These are phyloP conservation scores for Hortaea sp. DNA, from an alignment of 2,329 filamentous ascomycete species.

Conservation along the genomic window DNA sequence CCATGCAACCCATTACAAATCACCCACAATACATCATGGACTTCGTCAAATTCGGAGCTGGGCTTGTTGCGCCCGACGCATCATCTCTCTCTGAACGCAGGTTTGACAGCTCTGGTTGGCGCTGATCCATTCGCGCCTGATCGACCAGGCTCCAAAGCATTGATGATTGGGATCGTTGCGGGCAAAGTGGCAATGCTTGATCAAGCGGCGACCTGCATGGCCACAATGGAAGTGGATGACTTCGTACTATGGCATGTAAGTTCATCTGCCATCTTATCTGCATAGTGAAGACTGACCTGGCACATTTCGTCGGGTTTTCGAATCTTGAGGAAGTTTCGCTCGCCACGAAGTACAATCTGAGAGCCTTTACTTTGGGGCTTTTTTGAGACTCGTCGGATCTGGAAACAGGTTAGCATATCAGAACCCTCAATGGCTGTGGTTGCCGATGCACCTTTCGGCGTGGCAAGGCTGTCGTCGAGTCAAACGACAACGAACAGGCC, in stretches of 20 bases:
- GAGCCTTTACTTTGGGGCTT: too few species aligned
- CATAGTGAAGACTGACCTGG: conserved; percentile 11
- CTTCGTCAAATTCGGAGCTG: conserved; percentile 8
- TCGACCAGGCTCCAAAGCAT: conserved; percentile 57
- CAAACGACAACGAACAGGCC: conserved; percentile 1
- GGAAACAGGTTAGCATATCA: too few species aligned
- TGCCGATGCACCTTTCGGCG: too few species aligned
- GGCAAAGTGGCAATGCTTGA: conserved; percentile 64
- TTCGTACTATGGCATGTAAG: conserved; percentile 47
- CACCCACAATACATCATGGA: not conserved
- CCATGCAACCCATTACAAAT: conserved; percentile 1
- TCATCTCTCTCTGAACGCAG: conserved; percentile 19
- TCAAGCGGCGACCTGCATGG: conserved; percentile 50
- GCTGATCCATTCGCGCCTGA: conserved; percentile 49
- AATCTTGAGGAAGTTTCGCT: too few species aligned
- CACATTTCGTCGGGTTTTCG: conserved; percentile 11
- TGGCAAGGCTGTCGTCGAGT: too few species aligned
- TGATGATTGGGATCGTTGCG: conserved; percentile 61
- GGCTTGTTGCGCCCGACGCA: conserved; percentile 17
- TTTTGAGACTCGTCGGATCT: too few species aligned
- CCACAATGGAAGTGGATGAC: conserved; percentile 57
- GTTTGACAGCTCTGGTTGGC: conserved; percentile 45
- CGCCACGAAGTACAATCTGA: too few species aligned
- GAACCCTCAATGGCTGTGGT: too few species aligned
- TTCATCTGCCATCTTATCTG: not conserved